These are phyloP conservation scores for Trichoderma virens DNA, from an alignment of 495 filamentous ascomycete species.

Conservation along the genomic window DNA sequence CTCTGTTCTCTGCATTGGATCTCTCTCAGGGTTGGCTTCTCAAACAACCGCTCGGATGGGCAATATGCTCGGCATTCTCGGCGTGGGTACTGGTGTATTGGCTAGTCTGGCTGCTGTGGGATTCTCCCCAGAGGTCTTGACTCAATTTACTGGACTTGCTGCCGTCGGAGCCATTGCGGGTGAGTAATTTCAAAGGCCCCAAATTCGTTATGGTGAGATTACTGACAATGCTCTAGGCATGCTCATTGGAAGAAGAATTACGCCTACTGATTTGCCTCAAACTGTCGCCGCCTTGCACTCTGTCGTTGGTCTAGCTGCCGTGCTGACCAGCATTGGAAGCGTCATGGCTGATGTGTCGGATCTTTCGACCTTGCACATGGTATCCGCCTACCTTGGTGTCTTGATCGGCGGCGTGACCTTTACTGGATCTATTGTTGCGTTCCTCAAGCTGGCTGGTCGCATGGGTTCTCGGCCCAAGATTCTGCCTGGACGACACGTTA, in stretches of 20 bases:
- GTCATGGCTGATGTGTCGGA: constrained; percentile 66
- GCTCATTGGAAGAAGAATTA: constrained; percentile 73
- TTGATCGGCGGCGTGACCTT: constrained; percentile 78
- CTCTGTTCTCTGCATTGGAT: constrained; percentile 67
- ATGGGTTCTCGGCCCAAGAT: constrained; percentile 67
- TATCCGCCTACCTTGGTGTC: constrained; percentile 72
- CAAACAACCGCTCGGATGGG: constrained; percentile 71
- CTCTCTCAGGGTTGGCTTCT: constrained; percentile 63
- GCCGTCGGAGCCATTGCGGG: constrained; percentile 50
- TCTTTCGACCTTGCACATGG: constrained; percentile 64
- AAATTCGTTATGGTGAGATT: neutral
- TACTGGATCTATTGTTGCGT: constrained; percentile 74
- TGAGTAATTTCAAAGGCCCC: constrained; percentile 22
- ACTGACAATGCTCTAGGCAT: constrained; percentile 30
- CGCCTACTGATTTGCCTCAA: constrained; percentile 71
- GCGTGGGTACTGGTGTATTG: constrained; percentile 67
- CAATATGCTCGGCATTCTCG: constrained; percentile 73
- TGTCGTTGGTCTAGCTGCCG: constrained; percentile 73
- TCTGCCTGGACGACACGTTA: constrained; percentile 58
- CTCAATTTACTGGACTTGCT: constrained; percentile 66
- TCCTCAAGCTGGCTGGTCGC: constrained; percentile 66
- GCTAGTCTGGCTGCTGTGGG: constrained; percentile 72
- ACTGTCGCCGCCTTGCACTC: constrained; percentile 76
- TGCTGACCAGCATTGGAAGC: constrained; percentile 73
- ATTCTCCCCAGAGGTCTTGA: constrained; percentile 61